Evolutionary conservation across 108 stramenopile species (phyloP).

Genomic region (Cyclostephanos invisitatus): DNA sequence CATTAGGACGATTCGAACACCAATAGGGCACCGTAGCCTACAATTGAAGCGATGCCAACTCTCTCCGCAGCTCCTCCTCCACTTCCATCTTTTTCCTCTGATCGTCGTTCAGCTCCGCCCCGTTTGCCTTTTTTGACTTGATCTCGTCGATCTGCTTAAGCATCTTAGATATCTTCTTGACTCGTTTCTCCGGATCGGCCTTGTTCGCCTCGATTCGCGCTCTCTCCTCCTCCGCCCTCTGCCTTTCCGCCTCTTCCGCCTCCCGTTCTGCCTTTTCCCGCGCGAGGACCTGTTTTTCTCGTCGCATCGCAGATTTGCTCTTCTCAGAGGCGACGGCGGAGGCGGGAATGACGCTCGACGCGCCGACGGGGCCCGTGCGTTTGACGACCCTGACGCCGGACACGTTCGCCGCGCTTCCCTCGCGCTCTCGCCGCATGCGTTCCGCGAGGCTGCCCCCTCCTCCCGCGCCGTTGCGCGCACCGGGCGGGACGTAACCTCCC

Average conservation of each 20-base stretch:
- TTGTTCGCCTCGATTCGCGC: slow-evolving; percentile 36
- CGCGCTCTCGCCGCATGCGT: slow-evolving; percentile 80
- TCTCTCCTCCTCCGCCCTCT: slow-evolving; percentile 42
- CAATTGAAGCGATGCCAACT: slow-evolving; percentile 56
- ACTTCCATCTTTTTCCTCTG: slow-evolving; percentile 73
- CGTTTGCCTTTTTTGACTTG: slow-evolving; percentile 66
- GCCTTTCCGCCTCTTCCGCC: slow-evolving; percentile 48
- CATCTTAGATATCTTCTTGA: slow-evolving; percentile 78
- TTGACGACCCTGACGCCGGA: slow-evolving; percentile 50
- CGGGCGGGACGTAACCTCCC: slow-evolving; percentile 77
- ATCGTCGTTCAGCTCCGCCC: slow-evolving; percentile 75
- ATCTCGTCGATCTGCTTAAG: slow-evolving; percentile 87
- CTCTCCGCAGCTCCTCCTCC: slow-evolving; percentile 61
- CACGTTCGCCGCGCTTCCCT: slow-evolving; percentile 61
- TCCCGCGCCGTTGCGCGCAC: slow-evolving; percentile 53
- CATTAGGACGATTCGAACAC: too few species aligned
- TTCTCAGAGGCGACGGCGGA: slow-evolving; percentile 59
- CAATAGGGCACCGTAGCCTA: not conserved
- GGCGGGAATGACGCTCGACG: slow-evolving; percentile 52
- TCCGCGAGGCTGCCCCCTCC: slow-evolving; percentile 76
- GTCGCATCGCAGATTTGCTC: slow-evolving; percentile 74
- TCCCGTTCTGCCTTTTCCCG: slow-evolving; percentile 58
- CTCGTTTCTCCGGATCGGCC: slow-evolving; percentile 76
- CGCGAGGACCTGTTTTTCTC: slow-evolving; percentile 66
- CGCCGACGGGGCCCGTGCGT: slow-evolving; percentile 39